Conservation (phyloP, 208 protist genomes). For the Crithidia thermophila region DNA sequence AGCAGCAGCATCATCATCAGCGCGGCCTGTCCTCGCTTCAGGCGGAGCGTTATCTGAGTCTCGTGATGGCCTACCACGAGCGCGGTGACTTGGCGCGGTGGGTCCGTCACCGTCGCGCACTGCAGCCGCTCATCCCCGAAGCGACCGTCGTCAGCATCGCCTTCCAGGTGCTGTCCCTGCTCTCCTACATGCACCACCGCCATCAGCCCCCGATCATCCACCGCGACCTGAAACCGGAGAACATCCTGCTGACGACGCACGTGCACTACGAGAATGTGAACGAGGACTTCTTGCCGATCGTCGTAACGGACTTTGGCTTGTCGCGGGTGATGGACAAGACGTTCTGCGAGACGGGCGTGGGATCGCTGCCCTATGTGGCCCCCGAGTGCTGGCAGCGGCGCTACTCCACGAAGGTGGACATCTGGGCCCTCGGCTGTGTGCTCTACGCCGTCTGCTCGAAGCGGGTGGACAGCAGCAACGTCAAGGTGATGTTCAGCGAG, state of each 20-base stretch:
- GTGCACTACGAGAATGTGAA: constrained; percentile 25
- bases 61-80: constrained; percentile 69
- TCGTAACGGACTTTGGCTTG: constrained; percentile 79
- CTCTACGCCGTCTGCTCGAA: constrained; percentile 79
- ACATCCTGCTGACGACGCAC: constrained; percentile 69
- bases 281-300: constrained; percentile 37
- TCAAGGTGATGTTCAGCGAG: constrained; percentile 73
- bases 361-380: constrained; percentile 63
- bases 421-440: constrained; percentile 98
- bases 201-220: constrained; percentile 95
- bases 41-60: constrained; percentile 59
- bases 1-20: background rate
- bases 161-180: constrained; percentile 53
- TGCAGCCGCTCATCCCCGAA: constrained; percentile 49
- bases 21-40: constrained; percentile 8
- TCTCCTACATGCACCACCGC: constrained; percentile 56
- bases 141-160: constrained; percentile 52
- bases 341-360: constrained; percentile 68
- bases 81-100: constrained; percentile 57
- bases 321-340: constrained; percentile 65
- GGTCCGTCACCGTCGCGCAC: constrained; percentile 43
- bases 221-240: constrained; percentile 97
- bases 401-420: constrained; percentile 98
- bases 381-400: constrained; percentile 82
- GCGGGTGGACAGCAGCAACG: constrained; percentile 57